Base-by-base conservation (phyloP, 2,329 filamentous ascomycete species). In the Calonectria hawksworthii region DNA sequence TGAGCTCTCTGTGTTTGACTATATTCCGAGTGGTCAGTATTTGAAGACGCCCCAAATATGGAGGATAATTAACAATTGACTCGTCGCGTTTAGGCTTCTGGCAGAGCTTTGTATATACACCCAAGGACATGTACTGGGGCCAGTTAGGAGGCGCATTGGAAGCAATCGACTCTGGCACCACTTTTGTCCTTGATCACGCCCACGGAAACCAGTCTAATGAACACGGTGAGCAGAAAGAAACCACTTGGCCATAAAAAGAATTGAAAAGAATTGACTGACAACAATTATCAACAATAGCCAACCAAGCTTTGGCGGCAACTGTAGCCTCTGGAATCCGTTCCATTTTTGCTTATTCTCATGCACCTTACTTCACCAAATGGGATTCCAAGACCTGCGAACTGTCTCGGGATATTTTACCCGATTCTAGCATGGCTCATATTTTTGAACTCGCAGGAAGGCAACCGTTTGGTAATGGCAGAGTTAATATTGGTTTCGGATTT, bases 141-240 rank as follows among this genome's bases (percentile, higher is more conserved):
- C 70, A 68, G 26, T 32, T 72, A 2, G 64, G 64, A 38, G 70
- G 69, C 9, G 70, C 70, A 32, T 38, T 72, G 50, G 61, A 72
- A 41, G 63, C 70, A 4, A 63, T 72, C 4, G 70, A 68, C 18
- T 36, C 70, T 18, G 70, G 70, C 18, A 72, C 70, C 21, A 72
- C 70, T 1, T 72, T 72, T 68, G 70, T 72, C 2, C 64, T 72
- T 16, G 70, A 72, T 23, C 70, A 72, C 44, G 70, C 70, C n/a
- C 70, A 72, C 9, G 70, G 70, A 11, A 72, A 72, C n/a, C 70
- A 68, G 23, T 54, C 70, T 11, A 68, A 72, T 52, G 70, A 72
- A 23, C 70, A 72, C n/a, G 70, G 70, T 63, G 41, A 67, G 63
- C 28, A 36, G 23, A 32, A 21, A 54, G 7, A 30, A 21, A 3